These are phyloP conservation scores for Termitomyces sp. DNA, from an alignment of 768 basidiomycete species.

Conservation along the genomic window DNA sequence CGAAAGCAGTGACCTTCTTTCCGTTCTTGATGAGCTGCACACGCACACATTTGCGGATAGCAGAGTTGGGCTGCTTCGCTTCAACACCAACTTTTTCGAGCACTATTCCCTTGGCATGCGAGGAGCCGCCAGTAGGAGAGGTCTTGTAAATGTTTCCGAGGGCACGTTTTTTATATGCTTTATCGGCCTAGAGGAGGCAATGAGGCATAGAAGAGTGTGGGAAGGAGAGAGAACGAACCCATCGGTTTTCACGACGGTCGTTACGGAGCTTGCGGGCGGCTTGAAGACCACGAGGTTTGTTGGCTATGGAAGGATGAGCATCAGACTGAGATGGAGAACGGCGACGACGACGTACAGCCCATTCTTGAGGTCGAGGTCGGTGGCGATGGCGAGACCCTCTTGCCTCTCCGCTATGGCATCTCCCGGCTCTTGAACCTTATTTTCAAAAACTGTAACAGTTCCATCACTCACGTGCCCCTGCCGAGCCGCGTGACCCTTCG, in stretches of 20 bases:
- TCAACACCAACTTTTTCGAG: conserved; percentile 99
- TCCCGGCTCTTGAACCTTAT: conserved; percentile 46
- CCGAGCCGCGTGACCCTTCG: conserved; percentile 2
- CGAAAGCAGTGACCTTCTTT: conserved; percentile 99
- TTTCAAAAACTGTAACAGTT: conserved; percentile 41
- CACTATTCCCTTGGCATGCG: conserved; percentile 99
- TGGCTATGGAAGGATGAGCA: conserved; percentile 51
- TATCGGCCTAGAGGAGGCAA: conserved; percentile 72
- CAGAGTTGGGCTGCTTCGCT: conserved; percentile 99
- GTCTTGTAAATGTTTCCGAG: conserved; percentile 99
- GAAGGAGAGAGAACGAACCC: conserved; percentile 57
- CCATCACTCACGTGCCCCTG: conserved; percentile 9
- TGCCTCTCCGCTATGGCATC: conserved; percentile 19
- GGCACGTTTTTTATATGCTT: conserved; percentile 98
- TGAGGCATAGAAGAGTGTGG: neutral
- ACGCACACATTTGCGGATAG: conserved; percentile 99
- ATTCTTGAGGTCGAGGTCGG: conserved; percentile 67
- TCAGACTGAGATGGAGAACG: conserved; percentile 12
- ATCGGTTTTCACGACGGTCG: conserved; percentile 92
- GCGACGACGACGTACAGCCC: conserved; percentile 68
- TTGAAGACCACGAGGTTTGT: conserved; percentile 99
- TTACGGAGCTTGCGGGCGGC: conserved; percentile 98
- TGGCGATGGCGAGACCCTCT: conserved; percentile 21
- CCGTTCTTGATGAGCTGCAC: conserved; percentile 99
- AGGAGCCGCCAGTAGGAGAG: conserved; percentile 98